Evolutionary conservation across 257 asterid genomes (phyloP), one percentile per base, ranked within the genome.

Genomic region (Penstemon newberryi): DNA sequence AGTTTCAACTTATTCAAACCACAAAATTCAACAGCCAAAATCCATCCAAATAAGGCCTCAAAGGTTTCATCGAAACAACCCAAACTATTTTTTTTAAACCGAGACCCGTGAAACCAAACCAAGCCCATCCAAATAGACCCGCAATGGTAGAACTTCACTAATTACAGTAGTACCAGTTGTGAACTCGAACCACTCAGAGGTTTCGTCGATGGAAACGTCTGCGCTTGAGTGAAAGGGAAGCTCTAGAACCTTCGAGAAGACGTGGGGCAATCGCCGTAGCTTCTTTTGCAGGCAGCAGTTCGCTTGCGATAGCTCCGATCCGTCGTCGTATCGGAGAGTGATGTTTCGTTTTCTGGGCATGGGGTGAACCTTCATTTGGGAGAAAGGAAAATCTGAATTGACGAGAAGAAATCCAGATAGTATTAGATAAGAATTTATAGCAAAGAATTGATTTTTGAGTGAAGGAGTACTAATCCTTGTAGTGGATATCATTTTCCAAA

Each of bases 171-270:
- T 25, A 25, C 33, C 33, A 25, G 33, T 25, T 25, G 1, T 49
- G 77, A 89, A 87, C 36, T 71, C 70, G 54, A 89, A 80, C 9
- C 63, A 80, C 25, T 80, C 81, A 42, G 85, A 45, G 1, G 92
- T 85, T 56, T 89, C 92, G n/a, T 77, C 75, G 57, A 89, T 60
- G 12, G 72, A 60, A 5, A 89, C 90, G 38, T 87, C 91, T 55
- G 92, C 89, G 60, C 87, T 87, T 0, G 92, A 82, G 76, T 64
- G 81, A 53, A 89, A 81, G 0, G 95, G 96, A 0, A 89, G 95
- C 71, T 87, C 91, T 4, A 89, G 80, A 36, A 89, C 90, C 81
- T 85, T 87, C 4, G 87, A 90, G 59, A 89, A 89, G 72, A 89
- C 84, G 78, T 89, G 95, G 8, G 96, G 96, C 11, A 89, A 77